Evolutionary conservation across 176 grass and related monocot genomes (phyloP).

Genomic region (Elaeis guineensis): DNA sequence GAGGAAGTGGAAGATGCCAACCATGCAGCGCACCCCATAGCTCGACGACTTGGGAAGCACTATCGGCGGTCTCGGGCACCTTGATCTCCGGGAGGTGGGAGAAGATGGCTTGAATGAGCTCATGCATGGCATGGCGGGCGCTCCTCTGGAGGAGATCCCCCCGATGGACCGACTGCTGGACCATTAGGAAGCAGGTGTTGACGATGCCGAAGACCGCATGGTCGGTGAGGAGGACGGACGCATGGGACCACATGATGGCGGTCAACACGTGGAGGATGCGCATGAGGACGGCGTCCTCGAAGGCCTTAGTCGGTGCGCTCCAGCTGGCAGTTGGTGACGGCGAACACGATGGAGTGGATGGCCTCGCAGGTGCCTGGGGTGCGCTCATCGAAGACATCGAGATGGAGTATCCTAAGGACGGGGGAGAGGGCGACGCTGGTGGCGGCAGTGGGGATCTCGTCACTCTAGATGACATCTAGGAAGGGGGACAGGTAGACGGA

Average conservation of each 20-base stretch:
- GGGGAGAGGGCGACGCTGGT: constrained; percentile 70
- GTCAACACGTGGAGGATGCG: constrained; percentile 73
- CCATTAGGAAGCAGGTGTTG: constrained; percentile 81
- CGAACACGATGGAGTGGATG: constrained; percentile 49
- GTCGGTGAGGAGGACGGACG: constrained; percentile 58
- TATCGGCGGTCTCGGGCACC: neutral
- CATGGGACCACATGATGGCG: constrained; percentile 40
- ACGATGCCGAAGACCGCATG: constrained; percentile 66
- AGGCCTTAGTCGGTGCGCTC: constrained; percentile 56
- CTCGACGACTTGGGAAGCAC: constrained; percentile 12
- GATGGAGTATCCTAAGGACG: constrained; percentile 72
- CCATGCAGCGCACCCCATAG: constrained; percentile 77
- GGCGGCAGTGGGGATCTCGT: constrained; percentile 55
- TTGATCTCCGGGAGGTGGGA: constrained; percentile 51
- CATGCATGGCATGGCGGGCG: constrained; percentile 74
- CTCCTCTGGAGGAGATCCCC: constrained; percentile 72
- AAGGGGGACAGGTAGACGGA: constrained; percentile 69
- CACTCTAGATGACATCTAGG: constrained; percentile 71
- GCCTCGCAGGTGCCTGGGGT: constrained; percentile 68
- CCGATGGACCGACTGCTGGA: constrained; percentile 59
- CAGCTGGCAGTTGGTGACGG: constrained; percentile 51
- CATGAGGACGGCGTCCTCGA: constrained; percentile 80
- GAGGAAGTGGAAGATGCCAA: constrained; percentile 75
- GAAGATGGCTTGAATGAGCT: constrained; percentile 74
- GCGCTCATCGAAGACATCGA: constrained; percentile 84